These are phyloP conservation scores for Lentinula lateritia DNA, from an alignment of 768 basidiomycete genomes.

Conservation along the genomic window DNA sequence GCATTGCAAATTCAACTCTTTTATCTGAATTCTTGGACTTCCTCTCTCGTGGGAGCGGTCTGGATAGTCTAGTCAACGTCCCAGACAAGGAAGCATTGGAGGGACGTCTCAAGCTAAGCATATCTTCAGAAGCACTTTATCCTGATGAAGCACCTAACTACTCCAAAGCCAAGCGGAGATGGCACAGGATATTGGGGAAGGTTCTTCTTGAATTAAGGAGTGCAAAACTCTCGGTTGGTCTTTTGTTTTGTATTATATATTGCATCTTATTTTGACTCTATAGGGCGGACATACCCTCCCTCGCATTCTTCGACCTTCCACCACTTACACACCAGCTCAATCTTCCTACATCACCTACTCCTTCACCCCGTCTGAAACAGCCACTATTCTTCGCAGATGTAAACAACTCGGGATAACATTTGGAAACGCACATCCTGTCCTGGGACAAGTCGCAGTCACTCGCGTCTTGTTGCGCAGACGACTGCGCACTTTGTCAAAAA, in stretches of 20 bases:
- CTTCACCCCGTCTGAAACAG: conserved; percentile 25
- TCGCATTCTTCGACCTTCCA: conserved; percentile 29
- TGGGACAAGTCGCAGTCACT: conserved; percentile 48
- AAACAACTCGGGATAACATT: conserved; percentile 40
- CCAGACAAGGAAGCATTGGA: conserved; percentile 18
- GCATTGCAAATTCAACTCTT: conserved; percentile 34
- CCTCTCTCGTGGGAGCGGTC: conserved; percentile 19
- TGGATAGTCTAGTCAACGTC: not conserved
- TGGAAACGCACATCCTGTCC: conserved; percentile 41
- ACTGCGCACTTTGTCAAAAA: not conserved
- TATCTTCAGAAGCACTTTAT: conserved; percentile 30
- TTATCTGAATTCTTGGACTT: conserved; percentile 40
- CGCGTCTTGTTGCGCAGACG: conserved; percentile 32
- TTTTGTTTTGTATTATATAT: not conserved
- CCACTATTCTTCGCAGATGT: conserved; percentile 29
- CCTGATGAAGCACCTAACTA: conserved; percentile 25
- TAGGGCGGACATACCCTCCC: conserved; percentile 60
- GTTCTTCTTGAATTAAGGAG: conserved; percentile 28
- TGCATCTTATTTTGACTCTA: not conserved
- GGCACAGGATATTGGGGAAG: conserved; percentile 38
- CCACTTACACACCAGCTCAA: conserved; percentile 28
- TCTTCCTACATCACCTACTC: conserved; percentile 18
- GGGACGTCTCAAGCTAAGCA: conserved; percentile 34
- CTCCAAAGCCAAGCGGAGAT: conserved; percentile 29
- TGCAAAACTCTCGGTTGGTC: conserved; percentile 29